Evolutionary conservation across 148 eudicot species (phyloP).

Genomic region (Camellia japonica): DNA sequence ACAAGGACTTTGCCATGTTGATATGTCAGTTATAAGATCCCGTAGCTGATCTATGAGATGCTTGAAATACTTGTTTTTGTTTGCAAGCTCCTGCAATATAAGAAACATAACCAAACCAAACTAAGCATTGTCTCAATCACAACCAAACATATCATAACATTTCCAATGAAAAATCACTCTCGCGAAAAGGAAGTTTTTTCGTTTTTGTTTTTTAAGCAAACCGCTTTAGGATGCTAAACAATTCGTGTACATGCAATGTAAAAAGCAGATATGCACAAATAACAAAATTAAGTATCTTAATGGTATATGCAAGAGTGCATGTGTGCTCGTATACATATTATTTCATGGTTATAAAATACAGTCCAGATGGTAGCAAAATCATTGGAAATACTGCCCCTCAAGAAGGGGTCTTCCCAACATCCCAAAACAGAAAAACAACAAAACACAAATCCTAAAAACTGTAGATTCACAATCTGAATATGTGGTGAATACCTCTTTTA

Average conservation of each 20-base stretch:
- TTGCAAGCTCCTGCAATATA: conserved; percentile 57
- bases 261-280: neutral
- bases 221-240: neutral
- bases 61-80: conserved; percentile 72
- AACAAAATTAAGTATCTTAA: neutral
- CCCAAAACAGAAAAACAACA: conserved; percentile 2
- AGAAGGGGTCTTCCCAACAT: neutral
- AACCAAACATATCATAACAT: too few species aligned
- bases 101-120: neutral
- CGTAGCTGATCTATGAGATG: conserved; percentile 76
- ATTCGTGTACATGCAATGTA: neutral
- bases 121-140: neutral
- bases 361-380: neutral
- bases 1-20: conserved; percentile 90
- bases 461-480: neutral
- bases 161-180: neutral
- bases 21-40: conserved; percentile 62
- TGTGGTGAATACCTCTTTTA: conserved; percentile 50
- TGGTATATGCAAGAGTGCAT: neutral
- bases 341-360: neutral
- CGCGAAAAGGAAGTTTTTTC: neutral
- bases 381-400: too few species aligned
- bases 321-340: neutral
- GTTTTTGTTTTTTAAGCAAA: neutral
- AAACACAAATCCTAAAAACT: neutral